These are phyloP conservation scores for Lactuca saligna DNA, from an alignment of 129 eudicot species.

Conservation along the genomic window DNA sequence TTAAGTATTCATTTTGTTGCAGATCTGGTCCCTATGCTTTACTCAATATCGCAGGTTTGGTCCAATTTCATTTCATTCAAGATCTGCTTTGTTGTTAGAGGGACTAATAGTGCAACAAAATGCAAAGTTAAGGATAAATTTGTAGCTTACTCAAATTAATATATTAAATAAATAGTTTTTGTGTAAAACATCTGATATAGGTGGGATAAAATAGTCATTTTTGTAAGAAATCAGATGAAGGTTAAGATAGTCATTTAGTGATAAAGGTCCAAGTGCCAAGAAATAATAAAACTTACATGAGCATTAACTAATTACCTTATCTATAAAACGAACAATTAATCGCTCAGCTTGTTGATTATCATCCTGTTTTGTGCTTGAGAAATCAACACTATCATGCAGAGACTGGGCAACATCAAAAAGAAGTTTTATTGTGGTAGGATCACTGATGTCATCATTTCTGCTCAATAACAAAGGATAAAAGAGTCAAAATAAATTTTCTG, in stretches of 20 bases:
- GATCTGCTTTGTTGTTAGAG: neutral
- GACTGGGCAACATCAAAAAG: slow-evolving; percentile 76
- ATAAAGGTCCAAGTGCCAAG: neutral
- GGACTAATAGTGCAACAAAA: neutral
- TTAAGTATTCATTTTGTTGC: no score
- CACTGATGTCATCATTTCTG: slow-evolving; percentile 57
- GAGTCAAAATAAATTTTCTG: neutral
- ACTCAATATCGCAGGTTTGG: neutral
- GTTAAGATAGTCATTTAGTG: neutral
- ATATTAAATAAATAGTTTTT: no score
- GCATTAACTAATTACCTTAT: slow-evolving; percentile 42
- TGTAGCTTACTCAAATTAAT: neutral
- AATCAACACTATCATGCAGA: slow-evolving; percentile 60
- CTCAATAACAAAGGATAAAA: slow-evolving; percentile 20
- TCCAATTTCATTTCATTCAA: neutral
- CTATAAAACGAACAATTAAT: slow-evolving; percentile 63
- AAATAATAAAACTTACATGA: neutral
- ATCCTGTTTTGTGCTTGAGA: slow-evolving; percentile 51
- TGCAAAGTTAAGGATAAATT: no score
- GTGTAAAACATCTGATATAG: neutral
- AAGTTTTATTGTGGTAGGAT: slow-evolving; percentile 60
- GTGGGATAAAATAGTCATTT: neutral
- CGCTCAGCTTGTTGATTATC: slow-evolving; percentile 65
- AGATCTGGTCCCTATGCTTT: neutral
- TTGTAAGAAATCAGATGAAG: neutral